phyloP scores from a whole-genome alignment of 2,329 filamentous ascomycete species.

The Teratosphaeria viscida region DNA sequence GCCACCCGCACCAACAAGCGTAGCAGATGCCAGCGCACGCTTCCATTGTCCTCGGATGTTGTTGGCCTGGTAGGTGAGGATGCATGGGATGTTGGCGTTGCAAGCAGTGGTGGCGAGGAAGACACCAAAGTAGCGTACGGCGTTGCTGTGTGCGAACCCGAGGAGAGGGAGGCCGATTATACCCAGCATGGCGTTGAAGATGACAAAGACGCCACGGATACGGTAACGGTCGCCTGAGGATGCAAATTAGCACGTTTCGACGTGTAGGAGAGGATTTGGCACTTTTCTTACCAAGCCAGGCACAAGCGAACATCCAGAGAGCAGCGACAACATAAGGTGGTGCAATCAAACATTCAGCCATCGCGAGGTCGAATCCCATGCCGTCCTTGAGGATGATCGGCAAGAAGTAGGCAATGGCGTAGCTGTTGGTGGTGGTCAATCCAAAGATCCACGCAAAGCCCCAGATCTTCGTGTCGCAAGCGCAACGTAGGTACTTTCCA shows the following conservation, averaged over 20 bases:
- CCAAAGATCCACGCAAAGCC: slow-evolving; percentile 36
- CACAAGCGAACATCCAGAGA: slow-evolving; percentile 24
- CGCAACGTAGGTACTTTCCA: slow-evolving; percentile 23
- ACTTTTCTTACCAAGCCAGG: slow-evolving; percentile 18
- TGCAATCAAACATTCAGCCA: slow-evolving; percentile 23
- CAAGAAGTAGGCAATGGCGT: slow-evolving; percentile 28
- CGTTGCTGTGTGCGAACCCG: slow-evolving; percentile 20
- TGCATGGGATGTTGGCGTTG: slow-evolving; percentile 53
- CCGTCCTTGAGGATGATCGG: slow-evolving; percentile 28
- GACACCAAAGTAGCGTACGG: slow-evolving; percentile 25
- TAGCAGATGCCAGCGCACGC: slow-evolving; percentile 66
- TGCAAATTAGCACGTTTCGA: not conserved
- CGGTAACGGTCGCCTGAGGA: slow-evolving; percentile 23
- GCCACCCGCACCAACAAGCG: slow-evolving; percentile 64
- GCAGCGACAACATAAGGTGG: slow-evolving; percentile 28
- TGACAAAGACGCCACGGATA: slow-evolving; percentile 25
- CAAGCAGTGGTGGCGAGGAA: slow-evolving; percentile 25
- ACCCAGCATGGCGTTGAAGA: slow-evolving; percentile 24
- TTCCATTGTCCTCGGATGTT: slow-evolving; percentile 88
- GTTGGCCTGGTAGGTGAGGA: slow-evolving; percentile 74
- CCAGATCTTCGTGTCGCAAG: slow-evolving; percentile 44
- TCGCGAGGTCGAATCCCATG: slow-evolving; percentile 24
- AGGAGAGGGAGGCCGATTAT: slow-evolving; percentile 25
- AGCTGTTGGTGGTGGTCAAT: slow-evolving; percentile 47
- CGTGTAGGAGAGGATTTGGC: slow-evolving; percentile 8